A percentile compares a stretch with the other conserved stretches of the same genome.
Conservation (phyloP, 116 monocot species). For the Dioscorea cayenensis region DNA sequence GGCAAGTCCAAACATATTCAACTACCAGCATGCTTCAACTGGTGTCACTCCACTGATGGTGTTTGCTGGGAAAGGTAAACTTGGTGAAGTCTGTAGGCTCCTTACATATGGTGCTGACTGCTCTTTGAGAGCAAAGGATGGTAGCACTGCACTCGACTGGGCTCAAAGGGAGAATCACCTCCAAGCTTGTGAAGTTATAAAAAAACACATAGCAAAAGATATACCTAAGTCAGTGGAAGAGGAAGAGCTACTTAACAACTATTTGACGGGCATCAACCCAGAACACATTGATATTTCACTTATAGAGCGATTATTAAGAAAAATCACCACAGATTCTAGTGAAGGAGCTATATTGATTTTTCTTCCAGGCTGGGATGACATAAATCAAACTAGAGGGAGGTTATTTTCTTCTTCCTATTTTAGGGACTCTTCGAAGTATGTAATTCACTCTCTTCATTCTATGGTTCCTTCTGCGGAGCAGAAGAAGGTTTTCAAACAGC, state of each 20-base stretch:
- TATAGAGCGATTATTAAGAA: constrained; percentile 58
- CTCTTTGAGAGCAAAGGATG: constrained; percentile 56
- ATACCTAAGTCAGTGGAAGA: constrained; percentile 37
- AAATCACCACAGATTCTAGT: constrained; percentile 74
- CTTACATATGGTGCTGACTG: constrained; percentile 78
- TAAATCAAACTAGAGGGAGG: constrained; percentile 65
- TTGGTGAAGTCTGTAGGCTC: constrained; percentile 87
- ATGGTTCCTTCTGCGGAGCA: constrained; percentile 90
- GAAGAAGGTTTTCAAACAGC: constrained; percentile 81
- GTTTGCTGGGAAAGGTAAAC: constrained; percentile 66
- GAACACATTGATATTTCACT: constrained; percentile 75
- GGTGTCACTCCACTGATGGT: constrained; percentile 90
- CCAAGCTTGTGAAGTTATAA: constrained; percentile 62
- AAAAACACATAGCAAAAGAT: constrained; percentile 49
- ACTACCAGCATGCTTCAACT: constrained; percentile 76
- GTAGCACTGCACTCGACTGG: constrained; percentile 72
- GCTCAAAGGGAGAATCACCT: constrained; percentile 66
- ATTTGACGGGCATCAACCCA: constrained; percentile 65
- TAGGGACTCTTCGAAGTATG: constrained; percentile 53
- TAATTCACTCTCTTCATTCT: constrained; percentile 77
- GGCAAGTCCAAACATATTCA: constrained; percentile 33
- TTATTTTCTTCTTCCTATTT: constrained; percentile 59
- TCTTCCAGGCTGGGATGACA: constrained; percentile 99
- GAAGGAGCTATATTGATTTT: constrained; percentile 92
- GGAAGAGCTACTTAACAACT: constrained; percentile 65